Percentiles rank a stretch among this genome's conserved stretches.
Conservation (phyloP, 306 rosid genomes). For the Gastrolobium bilobum region DNA sequence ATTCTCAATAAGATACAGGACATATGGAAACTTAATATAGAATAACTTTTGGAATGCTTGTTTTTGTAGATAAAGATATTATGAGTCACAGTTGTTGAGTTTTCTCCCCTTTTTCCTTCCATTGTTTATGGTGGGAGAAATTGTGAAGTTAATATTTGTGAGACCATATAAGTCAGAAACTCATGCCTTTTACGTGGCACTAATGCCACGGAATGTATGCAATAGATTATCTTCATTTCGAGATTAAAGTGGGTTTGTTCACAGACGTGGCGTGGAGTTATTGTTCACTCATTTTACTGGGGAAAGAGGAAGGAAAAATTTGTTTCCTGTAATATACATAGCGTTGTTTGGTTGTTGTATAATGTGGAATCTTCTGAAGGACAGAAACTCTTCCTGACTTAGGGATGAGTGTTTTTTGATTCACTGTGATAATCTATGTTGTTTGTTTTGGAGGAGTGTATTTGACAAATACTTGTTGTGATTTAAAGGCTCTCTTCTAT, state of each 20-base stretch:
- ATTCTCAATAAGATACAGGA: neutral
- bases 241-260: neutral
- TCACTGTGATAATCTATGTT: neutral
- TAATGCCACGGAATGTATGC: slow-evolving; percentile 6
- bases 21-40: neutral
- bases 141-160: neutral
- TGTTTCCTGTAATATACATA: neutral
- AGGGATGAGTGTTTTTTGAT: slow-evolving; percentile 1
- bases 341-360: neutral
- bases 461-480: slow-evolving; percentile 34
- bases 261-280: slow-evolving; percentile 11
- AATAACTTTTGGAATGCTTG: slow-evolving; percentile 14
- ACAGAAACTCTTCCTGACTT: neutral
- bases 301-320: neutral
- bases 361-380: no score
- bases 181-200: neutral
- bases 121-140: slow-evolving; percentile 9
- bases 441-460: slow-evolving; percentile 39
- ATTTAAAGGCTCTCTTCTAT: slow-evolving; percentile 23
- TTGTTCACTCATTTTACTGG: neutral
- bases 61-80: neutral
- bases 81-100: neutral
- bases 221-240: neutral
- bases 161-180: slow-evolving; percentile 7
- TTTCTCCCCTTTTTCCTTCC: neutral